phyloP scores from a whole-genome alignment of 129 eudicot genomes.

The Pseudognaphalium luteoalbum region DNA sequence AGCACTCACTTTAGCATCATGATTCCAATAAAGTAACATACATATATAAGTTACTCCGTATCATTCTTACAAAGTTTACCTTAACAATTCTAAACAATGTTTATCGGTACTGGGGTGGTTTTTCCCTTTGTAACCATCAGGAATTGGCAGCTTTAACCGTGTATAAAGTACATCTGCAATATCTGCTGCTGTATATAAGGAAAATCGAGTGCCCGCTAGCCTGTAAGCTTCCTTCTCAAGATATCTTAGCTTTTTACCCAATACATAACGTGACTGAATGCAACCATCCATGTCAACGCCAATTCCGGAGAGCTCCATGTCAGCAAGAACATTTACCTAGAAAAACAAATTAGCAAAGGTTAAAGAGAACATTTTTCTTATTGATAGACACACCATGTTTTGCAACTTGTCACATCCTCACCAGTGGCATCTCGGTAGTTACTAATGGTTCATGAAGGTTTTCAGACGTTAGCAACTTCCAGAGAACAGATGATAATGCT shows the following conservation, averaged over 20 bases:
- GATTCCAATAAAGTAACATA: not conserved
- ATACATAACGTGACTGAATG: slow-evolving; percentile 65
- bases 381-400: slow-evolving; percentile 1
- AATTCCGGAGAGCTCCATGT: slow-evolving; percentile 89
- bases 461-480: slow-evolving; percentile 83
- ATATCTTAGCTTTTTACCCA: slow-evolving; percentile 70
- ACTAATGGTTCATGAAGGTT: slow-evolving; percentile 64
- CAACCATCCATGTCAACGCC: slow-evolving; percentile 99
- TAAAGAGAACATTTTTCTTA: not conserved
- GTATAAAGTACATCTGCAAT: slow-evolving; percentile 88
- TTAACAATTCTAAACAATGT: slow-evolving; percentile 82
- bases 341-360: slow-evolving; percentile 17
- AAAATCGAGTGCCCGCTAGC: slow-evolving; percentile 85
- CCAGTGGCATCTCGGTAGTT: slow-evolving; percentile 77
- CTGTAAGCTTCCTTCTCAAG: slow-evolving; percentile 83
- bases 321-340: slow-evolving; percentile 85
- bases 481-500: slow-evolving; percentile 68
- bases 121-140: slow-evolving; percentile 79
- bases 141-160: slow-evolving; percentile 79
- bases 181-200: slow-evolving; percentile 84
- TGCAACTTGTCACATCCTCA: slow-evolving; percentile 35
- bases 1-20: slow-evolving; percentile 1
- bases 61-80: slow-evolving; percentile 40
- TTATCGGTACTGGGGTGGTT: slow-evolving; percentile 93
- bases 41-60: not conserved